phyloP scores from a whole-genome alignment of 1,139 yeast species.

The Suhomyces atakaporum region DNA sequence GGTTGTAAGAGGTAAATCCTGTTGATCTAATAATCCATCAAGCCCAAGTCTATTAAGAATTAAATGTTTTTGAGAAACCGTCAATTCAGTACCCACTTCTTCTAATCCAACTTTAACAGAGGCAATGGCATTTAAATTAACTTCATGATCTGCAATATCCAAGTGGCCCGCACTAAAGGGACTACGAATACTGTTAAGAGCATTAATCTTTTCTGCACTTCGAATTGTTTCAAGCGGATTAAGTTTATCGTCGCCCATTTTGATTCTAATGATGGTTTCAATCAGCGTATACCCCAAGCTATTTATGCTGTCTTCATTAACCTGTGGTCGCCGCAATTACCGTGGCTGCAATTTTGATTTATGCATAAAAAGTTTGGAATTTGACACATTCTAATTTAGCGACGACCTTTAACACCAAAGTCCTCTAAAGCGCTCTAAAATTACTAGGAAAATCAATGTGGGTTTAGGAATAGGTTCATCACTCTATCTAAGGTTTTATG shows the following conservation, averaged over 20 bases:
- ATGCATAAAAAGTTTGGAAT: too few species aligned
- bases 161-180: slow-evolving; percentile 6
- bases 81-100: slow-evolving; percentile 30
- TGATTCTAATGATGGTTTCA: not conserved
- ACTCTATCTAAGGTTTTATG: too few species aligned
- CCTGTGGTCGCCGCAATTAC: too few species aligned
- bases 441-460: too few species aligned
- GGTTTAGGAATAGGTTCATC: too few species aligned
- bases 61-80: slow-evolving; percentile 27
- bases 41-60: slow-evolving; percentile 31
- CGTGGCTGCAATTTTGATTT: too few species aligned
- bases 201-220: slow-evolving; percentile 2
- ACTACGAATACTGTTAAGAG: slow-evolving; percentile 1
- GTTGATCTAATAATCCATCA: slow-evolving; percentile 29
- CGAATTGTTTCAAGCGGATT: not conserved
- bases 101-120: slow-evolving; percentile 25
- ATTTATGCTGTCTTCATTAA: too few species aligned
- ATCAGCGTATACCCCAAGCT: too few species aligned
- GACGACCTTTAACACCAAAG: too few species aligned
- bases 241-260: not conserved
- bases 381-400: too few species aligned
- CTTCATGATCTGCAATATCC: slow-evolving; percentile 18
- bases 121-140: slow-evolving; percentile 17
- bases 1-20: slow-evolving; percentile 33
- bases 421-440: too few species aligned